Evolutionary conservation across 805 yeast species (phyloP), one percentile per base, ranked within the genome.

Genomic region (Scheffersomyces coipomensis): DNA sequence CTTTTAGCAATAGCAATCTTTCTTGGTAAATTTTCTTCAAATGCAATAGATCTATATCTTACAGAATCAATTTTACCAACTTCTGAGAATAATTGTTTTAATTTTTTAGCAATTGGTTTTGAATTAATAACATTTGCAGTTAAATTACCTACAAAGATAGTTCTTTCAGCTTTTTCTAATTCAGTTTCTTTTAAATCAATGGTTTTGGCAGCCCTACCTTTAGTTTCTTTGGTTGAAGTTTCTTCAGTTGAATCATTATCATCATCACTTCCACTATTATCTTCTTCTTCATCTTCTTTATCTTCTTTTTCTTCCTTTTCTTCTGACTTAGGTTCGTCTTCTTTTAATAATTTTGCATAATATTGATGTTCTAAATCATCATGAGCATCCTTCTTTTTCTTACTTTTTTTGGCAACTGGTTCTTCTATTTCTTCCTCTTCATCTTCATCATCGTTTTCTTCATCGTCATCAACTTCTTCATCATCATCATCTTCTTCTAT

Each of bases 21-120:
- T 58, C 97, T 78, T 39, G 98, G 98, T 35, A 89, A 71, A 24
- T 85, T 81, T 55, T 89, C 95, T 39, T 84, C 81, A 47, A 90
- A 88, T 2, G 96, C 87, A 48, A 93, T 84, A 2, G 97, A 89
- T 64, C 99, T 78, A 71, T 89, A 93, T 60, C 99, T 76, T 36
- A 89, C 73, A 10, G 96, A 85, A 34, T 79, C 83, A 35, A 91
- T 69, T 17, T 65, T 60, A 10, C 86, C 86, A 39, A 55, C 58
- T 29, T 66, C 56, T 23, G 61, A 55, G 49, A 91, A 85, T n/a
- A 76, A 62, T 45, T 68, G 70, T 59, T 86, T 85, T 63, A 91
- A 83, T 38, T 68, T 60, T 53, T 81, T 85, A 54, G 78, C 78
- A 10, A 68, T 61, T 29, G 68, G 60, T 57, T 87, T 88, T 34